Evolutionary conservation across 129 eudicot genomes (phyloP), one percentile per base, ranked within the genome.

Genomic region (Deinandra increscens): DNA sequence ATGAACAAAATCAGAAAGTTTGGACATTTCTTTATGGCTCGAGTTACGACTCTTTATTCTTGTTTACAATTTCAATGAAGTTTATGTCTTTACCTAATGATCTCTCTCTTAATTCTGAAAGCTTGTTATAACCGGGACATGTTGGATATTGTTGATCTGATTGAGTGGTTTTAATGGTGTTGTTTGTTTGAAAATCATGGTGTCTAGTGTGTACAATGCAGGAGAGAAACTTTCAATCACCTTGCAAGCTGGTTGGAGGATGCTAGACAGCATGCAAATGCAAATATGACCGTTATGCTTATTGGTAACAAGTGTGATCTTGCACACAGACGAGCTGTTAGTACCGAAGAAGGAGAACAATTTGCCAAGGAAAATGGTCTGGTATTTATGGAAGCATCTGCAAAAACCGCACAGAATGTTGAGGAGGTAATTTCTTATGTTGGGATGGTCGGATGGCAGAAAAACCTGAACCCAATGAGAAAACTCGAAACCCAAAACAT

Each of bases 171-270:
- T 59, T 36, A 36, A 56, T 56, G 66, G 13, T 56, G 55, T 42
- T 23, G 4, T 36, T 10, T 56, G 31, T 69, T 69, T 36, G 12
- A 69, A 38, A 1, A 56, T 36, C 22, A 23, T 15, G 60, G 51
- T 38, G 14, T 60, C 17, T 36, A 49, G 68, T 67, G n/a, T 39
- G 55, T 58, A 45, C 0, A 9, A 19, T 78, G 38, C 74, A 91
- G 97, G 91, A 84, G 97, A 82, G 97, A 88, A 74, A 88, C 97
- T 33, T 91, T 91, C 38, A 88, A 91, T 76, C 97, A 91, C 53
- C 96, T 91, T 68, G 91, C 91, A 8, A 91, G 94, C 59, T 91
- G 97, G 97, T 84, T 91, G 84, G 97, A 88, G 83, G 97, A 91
- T 71, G 97, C 97, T 44, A 86, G 96, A 82, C 93, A 88, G 78